Evolutionary conservation across 768 basidiomycete species (phyloP), one percentile per base, ranked within the genome.

Genomic region (Calvatia gigantea): DNA sequence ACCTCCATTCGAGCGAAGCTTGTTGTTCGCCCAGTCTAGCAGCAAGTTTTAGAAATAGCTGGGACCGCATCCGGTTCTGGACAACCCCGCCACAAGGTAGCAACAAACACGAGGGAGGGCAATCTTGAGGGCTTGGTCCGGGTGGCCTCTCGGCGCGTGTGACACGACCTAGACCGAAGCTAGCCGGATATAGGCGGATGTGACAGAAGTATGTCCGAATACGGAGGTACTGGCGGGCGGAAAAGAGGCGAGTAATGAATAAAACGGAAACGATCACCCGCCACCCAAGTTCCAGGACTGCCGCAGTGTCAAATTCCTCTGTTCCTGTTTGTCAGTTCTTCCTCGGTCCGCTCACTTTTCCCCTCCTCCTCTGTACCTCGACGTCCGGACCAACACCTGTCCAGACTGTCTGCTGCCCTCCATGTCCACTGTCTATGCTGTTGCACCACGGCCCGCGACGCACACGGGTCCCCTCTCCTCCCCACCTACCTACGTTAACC

Each of bases 1-100:
- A 81, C 65, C 57, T 69, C 60, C 75, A 64, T 60, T 81, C 80
- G 9, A 58, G 62, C 2, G 61, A 38, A 3, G 78, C 77, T 61
- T 77, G 76, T 6, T 54, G 54, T 4, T 55, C 61, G 19, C 77
- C 75, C 47, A 79, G 58, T 21, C 64, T 54, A 27, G 61, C 56
- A 45, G 67, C 61, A 50, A 73, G 67, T 23, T 49, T 47, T 8
- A 64, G 54, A 58, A 67, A 65, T 25, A 67, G 64, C 54, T 59
- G 69, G 39, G 65, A 59, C 42, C 62, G 56, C 67, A 71, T 69
- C 46, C 56, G 51, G 51, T 37, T 38, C 33, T 43, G 58, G 62
- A 43, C 25, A n/a, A 12, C 17, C 25, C 25, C 12, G 35, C 3
- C 14, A 11, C 35, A 37, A 11, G 41, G 19, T 28, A 21, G 37